Evolutionary conservation across 2,329 filamentous ascomycete genomes (phyloP).

Genomic region (Clarireedia paspali): DNA sequence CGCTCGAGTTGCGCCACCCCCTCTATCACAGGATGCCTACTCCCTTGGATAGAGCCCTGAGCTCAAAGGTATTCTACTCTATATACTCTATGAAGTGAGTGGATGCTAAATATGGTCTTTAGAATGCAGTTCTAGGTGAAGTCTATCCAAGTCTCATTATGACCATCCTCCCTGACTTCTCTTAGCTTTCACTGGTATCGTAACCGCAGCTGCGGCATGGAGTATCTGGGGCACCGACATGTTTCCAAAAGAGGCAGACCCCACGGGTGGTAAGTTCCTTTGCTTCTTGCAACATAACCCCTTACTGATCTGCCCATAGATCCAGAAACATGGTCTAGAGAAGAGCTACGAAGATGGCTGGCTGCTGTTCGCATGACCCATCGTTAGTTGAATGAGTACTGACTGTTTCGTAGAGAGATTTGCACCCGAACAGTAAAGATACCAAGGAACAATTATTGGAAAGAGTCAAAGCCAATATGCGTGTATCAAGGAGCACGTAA

Average conservation of each 20-base stretch:
- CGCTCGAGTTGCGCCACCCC: constrained; percentile 3
- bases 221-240: constrained; percentile 76
- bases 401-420: constrained; percentile 44
- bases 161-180: constrained; percentile 3
- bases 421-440: constrained; percentile 51
- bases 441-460: constrained; percentile 59
- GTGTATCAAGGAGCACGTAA: constrained; percentile 28
- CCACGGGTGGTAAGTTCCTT: constrained; percentile 56
- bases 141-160: background rate
- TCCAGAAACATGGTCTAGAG: constrained; percentile 65
- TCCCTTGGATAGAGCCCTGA: constrained; percentile 58
- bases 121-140: constrained; percentile 66
- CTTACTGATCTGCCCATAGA: constrained; percentile 34
- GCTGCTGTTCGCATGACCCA: constrained; percentile 55
- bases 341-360: constrained; percentile 77
- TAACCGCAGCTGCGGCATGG: constrained; percentile 76
- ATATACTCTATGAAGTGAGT: background rate
- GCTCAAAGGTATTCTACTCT: constrained; percentile 51
- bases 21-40: constrained; percentile 52
- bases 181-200: constrained; percentile 69
- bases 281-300: constrained; percentile 2
- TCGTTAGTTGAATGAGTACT: background rate
- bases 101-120: constrained; percentile 9
- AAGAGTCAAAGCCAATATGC: constrained; percentile 61
- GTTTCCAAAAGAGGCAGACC: constrained; percentile 68